Evolutionary conservation across 106 monocot genomes (phyloP).

Genomic region (Phalaenopsis aphrodite): DNA sequence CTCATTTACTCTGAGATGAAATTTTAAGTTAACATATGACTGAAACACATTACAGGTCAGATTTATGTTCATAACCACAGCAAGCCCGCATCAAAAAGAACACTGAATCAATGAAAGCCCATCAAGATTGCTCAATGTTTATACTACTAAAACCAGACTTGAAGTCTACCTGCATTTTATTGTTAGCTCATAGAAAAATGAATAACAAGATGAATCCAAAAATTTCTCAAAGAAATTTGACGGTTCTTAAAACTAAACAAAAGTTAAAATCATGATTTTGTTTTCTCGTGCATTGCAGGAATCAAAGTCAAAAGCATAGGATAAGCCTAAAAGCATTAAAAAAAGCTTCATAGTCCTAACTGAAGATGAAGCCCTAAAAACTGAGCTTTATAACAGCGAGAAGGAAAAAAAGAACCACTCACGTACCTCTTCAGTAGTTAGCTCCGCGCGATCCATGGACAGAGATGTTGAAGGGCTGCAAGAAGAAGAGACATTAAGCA

Average conservation of each 20-base stretch:
- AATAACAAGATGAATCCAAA: not conserved
- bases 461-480: not conserved
- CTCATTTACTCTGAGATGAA: not conserved
- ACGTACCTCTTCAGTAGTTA: constrained; percentile 4
- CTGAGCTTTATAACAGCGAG: not conserved
- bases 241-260: not conserved
- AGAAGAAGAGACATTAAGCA: not conserved
- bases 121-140: not conserved
- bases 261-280: not conserved
- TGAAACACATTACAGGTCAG: not conserved
- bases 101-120: not conserved
- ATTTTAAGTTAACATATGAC: not conserved
- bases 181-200: not conserved
- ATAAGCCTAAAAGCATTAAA: not conserved
- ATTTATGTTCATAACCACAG: not conserved
- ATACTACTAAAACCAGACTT: not conserved
- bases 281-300: not conserved
- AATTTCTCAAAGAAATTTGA: not conserved
- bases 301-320: not conserved
- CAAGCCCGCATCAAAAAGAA: not conserved
- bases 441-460: constrained; percentile 1
- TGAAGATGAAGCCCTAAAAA: not conserved
- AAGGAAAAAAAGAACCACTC: not conserved
- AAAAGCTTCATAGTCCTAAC: not conserved
- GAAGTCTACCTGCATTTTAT: not conserved